Conservation (phyloP, 192 early-diverging fungal species). For the Backusella psychrophila region DNA sequence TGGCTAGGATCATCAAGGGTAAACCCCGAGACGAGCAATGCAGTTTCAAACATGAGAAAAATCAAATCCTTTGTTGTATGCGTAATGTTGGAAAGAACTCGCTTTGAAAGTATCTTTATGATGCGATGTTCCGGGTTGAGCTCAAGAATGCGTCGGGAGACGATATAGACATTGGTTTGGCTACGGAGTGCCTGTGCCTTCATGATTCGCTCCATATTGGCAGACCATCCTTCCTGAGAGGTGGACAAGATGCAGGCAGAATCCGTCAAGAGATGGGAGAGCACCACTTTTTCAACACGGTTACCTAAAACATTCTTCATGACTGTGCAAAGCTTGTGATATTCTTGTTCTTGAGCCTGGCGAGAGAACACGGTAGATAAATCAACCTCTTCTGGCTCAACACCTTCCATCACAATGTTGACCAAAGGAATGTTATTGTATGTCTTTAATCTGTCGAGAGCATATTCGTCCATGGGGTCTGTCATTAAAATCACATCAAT, state of each 20-base stretch:
- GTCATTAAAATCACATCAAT: constrained; percentile 98
- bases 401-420: constrained; percentile 96
- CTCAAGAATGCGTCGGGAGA: constrained; percentile 97
- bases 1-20: constrained; percentile 90
- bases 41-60: constrained; percentile 92
- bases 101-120: constrained; percentile 89
- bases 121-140: constrained; percentile 96
- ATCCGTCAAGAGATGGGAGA: constrained; percentile 95
- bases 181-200: constrained; percentile 97
- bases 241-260: constrained; percentile 98
- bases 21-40: constrained; percentile 96
- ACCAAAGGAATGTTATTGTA: constrained; percentile 99
- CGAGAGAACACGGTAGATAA: constrained; percentile 85
- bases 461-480: constrained; percentile 99
- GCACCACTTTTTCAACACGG: constrained; percentile 82
- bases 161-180: constrained; percentile 73
- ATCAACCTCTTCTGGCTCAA: constrained; percentile 97
- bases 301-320: constrained; percentile 99
- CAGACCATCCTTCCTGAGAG: constrained; percentile 98
- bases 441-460: constrained; percentile 96
- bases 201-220: constrained; percentile 99
- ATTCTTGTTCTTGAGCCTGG: constrained; percentile 88
- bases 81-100: constrained; percentile 93
- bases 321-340: constrained; percentile 80
- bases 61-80: constrained; percentile 97